These are phyloP conservation scores for Speleostelium caveatum DNA, from an alignment of 78 protist species.

Conservation along the genomic window DNA sequence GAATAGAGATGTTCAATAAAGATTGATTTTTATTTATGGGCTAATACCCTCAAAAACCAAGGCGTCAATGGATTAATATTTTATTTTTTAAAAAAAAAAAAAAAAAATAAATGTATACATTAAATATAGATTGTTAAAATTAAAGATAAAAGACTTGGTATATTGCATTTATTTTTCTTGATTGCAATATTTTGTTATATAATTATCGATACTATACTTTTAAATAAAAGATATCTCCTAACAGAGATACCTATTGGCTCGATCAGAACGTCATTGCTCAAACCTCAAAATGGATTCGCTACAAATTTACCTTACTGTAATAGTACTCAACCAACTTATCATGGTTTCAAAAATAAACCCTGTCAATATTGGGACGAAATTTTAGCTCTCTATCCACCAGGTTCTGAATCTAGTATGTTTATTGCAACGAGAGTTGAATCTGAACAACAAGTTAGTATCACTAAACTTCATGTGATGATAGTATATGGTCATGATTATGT, in stretches of 20 bases:
- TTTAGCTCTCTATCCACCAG: constrained; percentile 47
- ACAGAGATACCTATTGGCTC: constrained; percentile 33
- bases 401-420: constrained; percentile 36
- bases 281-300: neutral
- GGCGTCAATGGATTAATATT: neutral
- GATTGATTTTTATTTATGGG: too few relatives aligned
- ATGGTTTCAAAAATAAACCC: constrained; percentile 42
- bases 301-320: constrained; percentile 37
- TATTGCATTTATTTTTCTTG: constrained; percentile 65
- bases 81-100: neutral
- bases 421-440: constrained; percentile 59
- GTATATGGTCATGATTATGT: too few relatives aligned
- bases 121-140: constrained; percentile 50
- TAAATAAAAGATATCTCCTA: constrained; percentile 29
- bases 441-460: too few relatives aligned
- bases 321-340: neutral
- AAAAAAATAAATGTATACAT: neutral
- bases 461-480: too few relatives aligned
- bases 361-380: constrained; percentile 76
- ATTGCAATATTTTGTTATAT: constrained; percentile 50
- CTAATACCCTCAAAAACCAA: neutral
- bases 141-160: constrained; percentile 61
- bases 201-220: constrained; percentile 10
- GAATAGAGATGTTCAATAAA: too few relatives aligned
- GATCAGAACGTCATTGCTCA: constrained; percentile 10